Percentiles rank a stretch among this genome's conserved stretches.
These are phyloP conservation scores for Colletotrichum gloeosporioides DNA, from an alignment of 2,329 filamentous ascomycete genomes.

Conservation along the genomic window DNA sequence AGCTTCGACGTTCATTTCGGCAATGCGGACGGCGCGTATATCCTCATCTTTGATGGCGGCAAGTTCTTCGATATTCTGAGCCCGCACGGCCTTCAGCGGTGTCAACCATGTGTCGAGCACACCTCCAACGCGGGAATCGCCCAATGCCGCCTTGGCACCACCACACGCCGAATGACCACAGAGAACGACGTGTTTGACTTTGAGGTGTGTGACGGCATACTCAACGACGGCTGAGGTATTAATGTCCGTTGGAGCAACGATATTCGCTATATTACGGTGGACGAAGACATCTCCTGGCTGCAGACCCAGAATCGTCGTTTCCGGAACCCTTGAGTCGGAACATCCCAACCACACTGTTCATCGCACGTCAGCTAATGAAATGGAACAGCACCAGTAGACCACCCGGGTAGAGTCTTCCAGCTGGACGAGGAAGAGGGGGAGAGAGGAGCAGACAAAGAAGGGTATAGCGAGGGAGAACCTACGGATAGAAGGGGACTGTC, in stretches of 20 bases:
- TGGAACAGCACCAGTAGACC: background rate
- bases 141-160: constrained; percentile 66
- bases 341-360: constrained; percentile 82
- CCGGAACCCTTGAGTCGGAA: constrained; percentile 83
- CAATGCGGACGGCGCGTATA: constrained; percentile 64
- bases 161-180: constrained; percentile 74
- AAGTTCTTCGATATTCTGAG: constrained; percentile 60
- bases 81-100: constrained; percentile 51
- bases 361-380: background rate
- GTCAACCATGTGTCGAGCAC: constrained; percentile 62
- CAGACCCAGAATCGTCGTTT: constrained; percentile 80
- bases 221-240: constrained; percentile 79
- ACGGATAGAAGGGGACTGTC: constrained; percentile 70
- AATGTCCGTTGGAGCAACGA: constrained; percentile 77
- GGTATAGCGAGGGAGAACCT: constrained; percentile 7
- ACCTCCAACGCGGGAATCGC: constrained; percentile 52
- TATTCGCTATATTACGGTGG: constrained; percentile 90
- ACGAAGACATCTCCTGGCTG: constrained; percentile 87
- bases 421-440: background rate
- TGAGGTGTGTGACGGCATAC: constrained; percentile 76
- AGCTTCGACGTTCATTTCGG: constrained; percentile 77
- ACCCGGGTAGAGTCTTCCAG: background rate
- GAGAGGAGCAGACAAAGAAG: background rate
- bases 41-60: constrained; percentile 57
- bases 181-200: constrained; percentile 73